Evolutionary conservation across 495 filamentous ascomycete species (phyloP).

Genomic region (Pyrenula aspistea): DNA sequence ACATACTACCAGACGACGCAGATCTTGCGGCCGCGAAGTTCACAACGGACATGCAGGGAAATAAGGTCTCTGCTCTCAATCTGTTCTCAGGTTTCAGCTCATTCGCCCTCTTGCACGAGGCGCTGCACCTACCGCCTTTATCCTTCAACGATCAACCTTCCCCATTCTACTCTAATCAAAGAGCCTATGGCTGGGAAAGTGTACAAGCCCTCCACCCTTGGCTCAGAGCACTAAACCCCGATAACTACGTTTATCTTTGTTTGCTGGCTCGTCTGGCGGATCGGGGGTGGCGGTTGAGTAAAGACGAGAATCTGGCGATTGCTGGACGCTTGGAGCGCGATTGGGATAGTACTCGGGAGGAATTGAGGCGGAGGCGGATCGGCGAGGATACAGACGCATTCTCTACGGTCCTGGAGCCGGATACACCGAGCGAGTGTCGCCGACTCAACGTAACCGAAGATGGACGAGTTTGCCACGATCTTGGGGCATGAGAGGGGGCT

Average conservation of each 20-base stretch:
- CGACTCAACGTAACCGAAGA: background rate
- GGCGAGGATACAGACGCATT: background rate
- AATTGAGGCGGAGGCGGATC: background rate
- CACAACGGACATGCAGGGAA: background rate
- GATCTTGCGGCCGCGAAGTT: background rate
- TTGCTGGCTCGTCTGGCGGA: background rate
- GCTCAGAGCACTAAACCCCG: background rate
- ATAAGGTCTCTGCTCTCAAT: background rate
- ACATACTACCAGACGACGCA: background rate
- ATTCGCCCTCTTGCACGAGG: background rate
- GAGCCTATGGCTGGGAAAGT: background rate
- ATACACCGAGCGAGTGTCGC: background rate
- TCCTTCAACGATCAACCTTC: background rate
- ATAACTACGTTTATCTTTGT: background rate
- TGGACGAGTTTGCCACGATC: background rate
- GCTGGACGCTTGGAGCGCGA: background rate
- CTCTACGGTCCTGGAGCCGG: background rate
- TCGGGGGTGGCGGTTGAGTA: background rate
- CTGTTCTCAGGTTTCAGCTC: background rate
- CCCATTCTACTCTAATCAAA: background rate
- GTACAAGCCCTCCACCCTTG: background rate
- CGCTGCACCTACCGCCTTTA: background rate
- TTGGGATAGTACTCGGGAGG: background rate
- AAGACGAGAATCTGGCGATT: background rate
- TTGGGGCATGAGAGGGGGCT: background rate